Conservation (phyloP, 2,329 filamentous ascomycete species). For the Aspergillus intermedius region DNA sequence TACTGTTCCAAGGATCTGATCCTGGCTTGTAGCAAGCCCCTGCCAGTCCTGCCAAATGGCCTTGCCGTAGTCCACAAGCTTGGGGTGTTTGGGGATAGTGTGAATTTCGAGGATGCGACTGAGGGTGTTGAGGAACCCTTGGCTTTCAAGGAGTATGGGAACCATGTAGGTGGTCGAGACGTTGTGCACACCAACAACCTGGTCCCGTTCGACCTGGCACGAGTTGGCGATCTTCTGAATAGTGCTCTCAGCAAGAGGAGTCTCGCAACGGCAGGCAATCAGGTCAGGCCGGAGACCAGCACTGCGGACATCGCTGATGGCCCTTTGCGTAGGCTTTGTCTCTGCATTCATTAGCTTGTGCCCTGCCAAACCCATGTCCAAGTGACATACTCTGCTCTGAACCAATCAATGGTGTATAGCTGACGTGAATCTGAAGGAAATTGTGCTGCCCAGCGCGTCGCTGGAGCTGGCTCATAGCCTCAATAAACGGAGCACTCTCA, state of each 20-base stretch:
- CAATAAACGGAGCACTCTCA: conserved; percentile 79
- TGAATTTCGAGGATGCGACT: conserved; percentile 60
- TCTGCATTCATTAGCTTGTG: conserved; percentile 30
- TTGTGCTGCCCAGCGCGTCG: conserved; percentile 67
- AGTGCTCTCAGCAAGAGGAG: conserved; percentile 63
- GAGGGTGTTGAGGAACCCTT: conserved; percentile 66
- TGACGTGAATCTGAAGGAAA: conserved; percentile 80
- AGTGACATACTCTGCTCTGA: conserved; percentile 58
- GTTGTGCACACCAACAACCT: conserved; percentile 82
- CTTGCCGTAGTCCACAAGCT: conserved; percentile 56
- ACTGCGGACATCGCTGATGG: conserved; percentile 76
- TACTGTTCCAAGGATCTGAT: conserved; percentile 62
- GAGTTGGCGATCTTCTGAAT: conserved; percentile 82
- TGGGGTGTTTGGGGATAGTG: conserved; percentile 45
- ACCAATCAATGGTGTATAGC: conserved; percentile 64
- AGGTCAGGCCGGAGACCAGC: conserved; percentile 68
- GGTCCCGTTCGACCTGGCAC: conserved; percentile 78
- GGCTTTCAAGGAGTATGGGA: conserved; percentile 79
- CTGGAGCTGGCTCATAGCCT: conserved; percentile 74
- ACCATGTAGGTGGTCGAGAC: conserved; percentile 91
- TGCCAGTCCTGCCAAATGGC: conserved; percentile 76
- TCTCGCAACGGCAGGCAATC: conserved; percentile 90
- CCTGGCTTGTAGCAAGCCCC: conserved; percentile 59
- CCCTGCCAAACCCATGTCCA: neutral
- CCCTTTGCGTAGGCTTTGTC: conserved; percentile 93